Percentiles rank a stretch among this genome's conserved stretches.
Evolutionary conservation across 2,329 filamentous ascomycete genomes (phyloP).

Genomic region (Thielaviopsis musarum): DNA sequence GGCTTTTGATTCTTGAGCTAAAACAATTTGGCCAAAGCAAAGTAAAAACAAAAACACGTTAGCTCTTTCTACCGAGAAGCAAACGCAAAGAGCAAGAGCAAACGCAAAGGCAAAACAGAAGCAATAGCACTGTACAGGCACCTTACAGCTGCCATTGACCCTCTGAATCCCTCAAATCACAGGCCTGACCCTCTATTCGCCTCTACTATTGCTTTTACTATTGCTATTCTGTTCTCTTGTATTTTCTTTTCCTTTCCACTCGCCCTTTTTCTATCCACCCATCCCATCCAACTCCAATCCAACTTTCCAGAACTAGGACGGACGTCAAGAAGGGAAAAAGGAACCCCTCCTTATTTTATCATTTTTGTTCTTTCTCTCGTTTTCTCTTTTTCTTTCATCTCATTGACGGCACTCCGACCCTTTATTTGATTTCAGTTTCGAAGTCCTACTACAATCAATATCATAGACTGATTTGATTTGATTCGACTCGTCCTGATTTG

Average conservation of each 20-base stretch:
- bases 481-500: not conserved
- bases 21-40: no score
- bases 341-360: slow-evolving; percentile 1
- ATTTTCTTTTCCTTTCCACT: not conserved
- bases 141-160: not conserved
- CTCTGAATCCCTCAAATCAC: not conserved
- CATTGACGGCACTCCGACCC: not conserved
- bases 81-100: not conserved
- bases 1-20: not conserved
- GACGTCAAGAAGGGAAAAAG: not conserved
- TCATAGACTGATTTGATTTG: not conserved
- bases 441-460: not conserved
- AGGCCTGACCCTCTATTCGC: not conserved
- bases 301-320: slow-evolving; percentile 8
- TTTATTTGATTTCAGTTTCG: not conserved
- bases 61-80: not conserved
- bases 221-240: not conserved
- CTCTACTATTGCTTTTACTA: no score
- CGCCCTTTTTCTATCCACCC: not conserved
- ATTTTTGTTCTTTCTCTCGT: slow-evolving; percentile 1
- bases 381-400: slow-evolving; percentile 8
- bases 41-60: not conserved
- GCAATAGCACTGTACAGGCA: no score
- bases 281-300: not conserved
- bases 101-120: no score